These are phyloP conservation scores for Sporisorium scitamineum DNA, from an alignment of 1,284 basidiomycete species.

Conservation along the genomic window DNA sequence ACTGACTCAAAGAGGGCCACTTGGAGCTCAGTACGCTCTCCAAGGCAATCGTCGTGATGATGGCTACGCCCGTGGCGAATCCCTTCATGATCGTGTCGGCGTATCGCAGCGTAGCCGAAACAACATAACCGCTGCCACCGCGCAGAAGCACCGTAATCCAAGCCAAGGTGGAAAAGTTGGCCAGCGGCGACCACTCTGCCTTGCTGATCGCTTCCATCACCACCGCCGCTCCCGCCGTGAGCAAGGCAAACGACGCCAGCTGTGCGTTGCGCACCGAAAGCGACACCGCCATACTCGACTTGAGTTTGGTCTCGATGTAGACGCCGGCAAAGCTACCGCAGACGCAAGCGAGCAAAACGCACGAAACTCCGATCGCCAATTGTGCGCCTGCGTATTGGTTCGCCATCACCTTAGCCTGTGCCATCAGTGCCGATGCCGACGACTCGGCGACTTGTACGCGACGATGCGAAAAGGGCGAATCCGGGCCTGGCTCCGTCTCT, in stretches of 20 bases:
- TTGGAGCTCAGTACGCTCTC: constrained; percentile 24
- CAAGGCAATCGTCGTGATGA: constrained; percentile 36
- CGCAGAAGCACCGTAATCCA: constrained; percentile 38
- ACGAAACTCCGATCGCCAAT: constrained; percentile 6
- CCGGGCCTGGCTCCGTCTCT: not conserved
- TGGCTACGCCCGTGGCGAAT: constrained; percentile 43
- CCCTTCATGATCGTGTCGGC: constrained; percentile 50
- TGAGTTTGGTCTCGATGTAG: constrained; percentile 41
- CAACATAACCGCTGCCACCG: constrained; percentile 33
- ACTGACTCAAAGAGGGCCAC: constrained; percentile 15
- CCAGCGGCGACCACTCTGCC: constrained; percentile 17
- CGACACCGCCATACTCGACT: constrained; percentile 39
- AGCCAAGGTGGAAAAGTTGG: constrained; percentile 27
- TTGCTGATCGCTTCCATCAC: constrained; percentile 14
- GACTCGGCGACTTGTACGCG: not conserved
- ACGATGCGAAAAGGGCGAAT: constrained; percentile 25
- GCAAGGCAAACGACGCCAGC: constrained; percentile 28
- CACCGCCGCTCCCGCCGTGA: constrained; percentile 27
- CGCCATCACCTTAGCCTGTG: constrained; percentile 14
- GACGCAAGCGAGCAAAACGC: constrained; percentile 36
- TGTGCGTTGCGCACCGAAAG: constrained; percentile 45
- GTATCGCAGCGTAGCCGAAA: constrained; percentile 38
- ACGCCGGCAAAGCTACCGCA: constrained; percentile 46
- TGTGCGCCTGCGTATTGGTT: constrained; percentile 9
- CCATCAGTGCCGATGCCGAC: not conserved